These are phyloP conservation scores for Trichoderma asperelloides DNA, from an alignment of 495 filamentous ascomycete species.

Conservation along the genomic window DNA sequence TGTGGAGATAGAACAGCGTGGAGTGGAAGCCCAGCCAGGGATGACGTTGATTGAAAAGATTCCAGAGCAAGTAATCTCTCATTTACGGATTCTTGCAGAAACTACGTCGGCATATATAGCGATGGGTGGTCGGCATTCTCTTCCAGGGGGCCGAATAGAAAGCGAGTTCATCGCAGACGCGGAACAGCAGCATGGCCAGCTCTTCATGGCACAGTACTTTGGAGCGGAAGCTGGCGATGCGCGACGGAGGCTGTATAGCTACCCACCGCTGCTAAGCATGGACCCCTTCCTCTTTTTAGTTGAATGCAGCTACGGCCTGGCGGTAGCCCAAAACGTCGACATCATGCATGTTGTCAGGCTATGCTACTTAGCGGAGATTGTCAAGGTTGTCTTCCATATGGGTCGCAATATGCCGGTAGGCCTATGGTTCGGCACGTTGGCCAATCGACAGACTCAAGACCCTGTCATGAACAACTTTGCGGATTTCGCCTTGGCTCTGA, in stretches of 20 bases:
- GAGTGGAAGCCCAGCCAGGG: slow-evolving; percentile 66
- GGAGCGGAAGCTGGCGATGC: slow-evolving; percentile 20
- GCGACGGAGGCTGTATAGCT: slow-evolving; percentile 31
- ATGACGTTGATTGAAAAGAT: slow-evolving; percentile 77
- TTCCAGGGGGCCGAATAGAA: slow-evolving; percentile 36
- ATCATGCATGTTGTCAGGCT: slow-evolving; percentile 76
- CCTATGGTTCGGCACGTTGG: slow-evolving; percentile 30
- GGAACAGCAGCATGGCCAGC: slow-evolving; percentile 63
- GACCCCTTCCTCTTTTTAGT: slow-evolving; percentile 89
- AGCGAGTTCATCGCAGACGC: slow-evolving; percentile 62
- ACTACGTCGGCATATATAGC: slow-evolving; percentile 78
- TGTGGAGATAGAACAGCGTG: slow-evolving; percentile 86
- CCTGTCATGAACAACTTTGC: slow-evolving; percentile 34
- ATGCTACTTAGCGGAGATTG: slow-evolving; percentile 86
- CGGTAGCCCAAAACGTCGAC: slow-evolving; percentile 47
- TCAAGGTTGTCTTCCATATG: slow-evolving; percentile 58
- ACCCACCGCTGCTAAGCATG: slow-evolving; percentile 59
- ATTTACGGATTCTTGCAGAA: slow-evolving; percentile 85
- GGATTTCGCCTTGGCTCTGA: slow-evolving; percentile 31
- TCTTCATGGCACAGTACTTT: slow-evolving; percentile 56
- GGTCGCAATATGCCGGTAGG: slow-evolving; percentile 33
- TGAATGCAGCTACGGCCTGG: slow-evolving; percentile 55
- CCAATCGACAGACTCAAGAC: slow-evolving; percentile 22
- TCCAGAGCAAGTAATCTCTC: slow-evolving; percentile 68
- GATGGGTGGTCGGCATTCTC: slow-evolving; percentile 56